Conservation (phyloP, 306 rosid species). For the Medicago truncatula region MtrunA17r5.0-ANR NC_053045.1:59618501-59619000, state of each 20-base stretch:
- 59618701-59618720: background rate
- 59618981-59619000: conserved; percentile 54
- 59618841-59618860: conserved; percentile 32
- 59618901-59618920: conserved; percentile 24
- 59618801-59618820: conserved; percentile 38
- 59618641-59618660: conserved; percentile 18
- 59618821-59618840: conserved; percentile 15
- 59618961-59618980: conserved; percentile 42
- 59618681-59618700: conserved; percentile 23
- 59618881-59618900: conserved; percentile 35
- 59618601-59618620: background rate
- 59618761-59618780: conserved; percentile 28
- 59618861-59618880: conserved; percentile 3
- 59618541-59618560: background rate
- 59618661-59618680: conserved; percentile 14
- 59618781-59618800: conserved; percentile 31
- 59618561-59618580: background rate
- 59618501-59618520: background rate
- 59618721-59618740: conserved; percentile 47
- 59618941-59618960: conserved; percentile 39
- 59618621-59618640: conserved; percentile 37
- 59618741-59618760: conserved; percentile 25
- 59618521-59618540: background rate
- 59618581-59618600: background rate
- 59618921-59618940: background rate